Evolutionary conservation across 192 early-diverging fungal species (phyloP), one percentile per base, ranked within the genome.

Genomic region (Geosiphon pyriformis): DNA sequence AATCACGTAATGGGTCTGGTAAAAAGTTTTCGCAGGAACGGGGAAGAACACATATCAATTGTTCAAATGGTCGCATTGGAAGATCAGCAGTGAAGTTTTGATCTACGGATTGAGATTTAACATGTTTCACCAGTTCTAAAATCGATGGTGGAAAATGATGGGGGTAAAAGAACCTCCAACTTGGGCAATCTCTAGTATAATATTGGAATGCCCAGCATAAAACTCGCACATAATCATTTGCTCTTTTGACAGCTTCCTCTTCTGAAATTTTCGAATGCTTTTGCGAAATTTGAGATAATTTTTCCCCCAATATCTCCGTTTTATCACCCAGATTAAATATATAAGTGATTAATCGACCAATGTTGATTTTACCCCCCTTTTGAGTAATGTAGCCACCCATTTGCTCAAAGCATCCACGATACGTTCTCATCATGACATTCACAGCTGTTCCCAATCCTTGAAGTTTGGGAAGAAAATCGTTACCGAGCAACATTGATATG

Each of bases 161-260:
- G 23, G 65, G 26, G 46, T 66, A 66, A 37, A 46, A 66, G n/a
- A 20, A 42, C 20, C 35, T 33, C 65, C 65, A 66, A 56, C 52
- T 56, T 66, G 51, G 65, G 27, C 65, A 66, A 47, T 46, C 35
- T 46, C 52, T 34, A 23, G 23, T 34, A 29, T 56, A 66, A 56
- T 66, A 66, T 56, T 66, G 65, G 26, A 66, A 56, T 25, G 22
- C 18, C 65, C 65, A 66, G 30, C 53, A 56, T 30, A 66, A 32
- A 7, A 27, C 56, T 3, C 47, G 33, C 7, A 66, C 23, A 30
- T 56, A 66, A 66, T 66, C 65, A 66, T 66, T 66, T 25, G 53
- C 65, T 15, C 53, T 66, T 26, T 27, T 37, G 22, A 35, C 35
- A 42, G 20, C 30, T 4, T 26, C 15, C 37, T 42, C 37, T 10